A percentile compares a stretch with the other conserved stretches of the same genome.
Evolutionary conservation across 2,329 filamentous ascomycete genomes (phyloP).

Genomic region (Penicillium paneum): DNA sequence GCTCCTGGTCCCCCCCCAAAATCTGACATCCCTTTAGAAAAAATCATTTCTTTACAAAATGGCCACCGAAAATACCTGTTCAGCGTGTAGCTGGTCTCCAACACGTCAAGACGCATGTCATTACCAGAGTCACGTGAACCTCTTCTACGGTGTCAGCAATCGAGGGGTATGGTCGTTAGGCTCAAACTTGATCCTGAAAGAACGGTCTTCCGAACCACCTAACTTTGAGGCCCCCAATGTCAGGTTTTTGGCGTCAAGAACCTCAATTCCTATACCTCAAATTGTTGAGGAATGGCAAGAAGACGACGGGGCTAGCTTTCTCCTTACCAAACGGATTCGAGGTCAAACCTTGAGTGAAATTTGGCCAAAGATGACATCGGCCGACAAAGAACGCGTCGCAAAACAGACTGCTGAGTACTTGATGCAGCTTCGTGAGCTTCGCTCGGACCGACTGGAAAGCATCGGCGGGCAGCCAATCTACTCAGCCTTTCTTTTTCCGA

Average conservation of each 20-base stretch:
- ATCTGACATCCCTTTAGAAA: neutral
- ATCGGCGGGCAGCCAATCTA: conserved; percentile 15
- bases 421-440: conserved; percentile 13
- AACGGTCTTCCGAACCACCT: conserved; percentile 13
- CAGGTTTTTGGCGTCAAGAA: conserved; percentile 12
- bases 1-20: neutral
- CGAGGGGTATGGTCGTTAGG: conserved; percentile 32
- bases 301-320: conserved; percentile 12
- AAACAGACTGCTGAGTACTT: conserved; percentile 23
- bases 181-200: conserved; percentile 31
- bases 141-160: conserved; percentile 24
- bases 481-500: conserved; percentile 15
- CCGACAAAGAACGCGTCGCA: conserved; percentile 22
- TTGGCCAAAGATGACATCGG: conserved; percentile 15
- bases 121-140: conserved; percentile 18
- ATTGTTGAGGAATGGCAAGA: conserved; percentile 15
- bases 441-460: conserved; percentile 10
- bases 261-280: conserved; percentile 15
- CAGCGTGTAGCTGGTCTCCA: conserved; percentile 20
- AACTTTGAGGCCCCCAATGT: conserved; percentile 14
- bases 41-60: neutral
- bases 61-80: neutral
- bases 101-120: conserved; percentile 11
- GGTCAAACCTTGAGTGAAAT: conserved; percentile 15
- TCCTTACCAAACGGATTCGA: conserved; percentile 16